Percentiles rank a stretch among this genome's conserved stretches.
Evolutionary conservation across 371 early-diverging fungal genomes (phyloP).

Genomic region (Lichtheimia corymbifera): DNA sequence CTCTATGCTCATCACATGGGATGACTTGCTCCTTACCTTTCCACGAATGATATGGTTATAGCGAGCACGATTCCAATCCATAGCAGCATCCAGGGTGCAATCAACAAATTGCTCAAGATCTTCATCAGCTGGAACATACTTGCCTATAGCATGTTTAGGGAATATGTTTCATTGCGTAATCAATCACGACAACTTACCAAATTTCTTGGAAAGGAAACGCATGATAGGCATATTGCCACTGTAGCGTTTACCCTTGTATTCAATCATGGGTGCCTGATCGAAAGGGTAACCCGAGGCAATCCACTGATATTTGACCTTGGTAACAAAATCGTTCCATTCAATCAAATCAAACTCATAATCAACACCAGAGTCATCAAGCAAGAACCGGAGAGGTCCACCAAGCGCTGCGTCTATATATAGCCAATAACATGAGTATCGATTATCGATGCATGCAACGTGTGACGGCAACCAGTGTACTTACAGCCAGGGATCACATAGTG

Average conservation of each 20-base stretch:
- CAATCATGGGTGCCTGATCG: conserved; percentile 28
- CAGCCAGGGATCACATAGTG: no score
- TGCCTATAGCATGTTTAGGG: conserved; percentile 7
- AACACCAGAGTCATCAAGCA: conserved; percentile 30
- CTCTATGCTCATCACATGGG: not conserved
- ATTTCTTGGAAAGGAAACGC: conserved; percentile 23
- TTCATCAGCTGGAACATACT: conserved; percentile 23
- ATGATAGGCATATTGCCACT: conserved; percentile 23
- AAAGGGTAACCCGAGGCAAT: not conserved
- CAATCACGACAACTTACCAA: conserved; percentile 7
- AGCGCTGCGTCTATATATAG: conserved; percentile 2
- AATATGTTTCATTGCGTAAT: not conserved
- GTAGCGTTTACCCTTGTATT: conserved; percentile 23
- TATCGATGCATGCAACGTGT: no score
- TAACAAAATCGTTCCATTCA: conserved; percentile 15
- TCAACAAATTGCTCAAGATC: conserved; percentile 27
- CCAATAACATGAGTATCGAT: no score
- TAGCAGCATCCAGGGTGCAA: conserved; percentile 13
- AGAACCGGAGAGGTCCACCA: conserved; percentile 25
- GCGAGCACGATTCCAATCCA: conserved; percentile 17
- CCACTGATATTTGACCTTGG: conserved; percentile 15
- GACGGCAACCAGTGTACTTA: no score
- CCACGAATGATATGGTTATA: not conserved
- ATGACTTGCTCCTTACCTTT: not conserved
- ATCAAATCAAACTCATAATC: conserved; percentile 22